These are phyloP conservation scores for Backusella circina DNA, from an alignment of 192 early-diverging fungal genomes.

Conservation along the genomic window DNA sequence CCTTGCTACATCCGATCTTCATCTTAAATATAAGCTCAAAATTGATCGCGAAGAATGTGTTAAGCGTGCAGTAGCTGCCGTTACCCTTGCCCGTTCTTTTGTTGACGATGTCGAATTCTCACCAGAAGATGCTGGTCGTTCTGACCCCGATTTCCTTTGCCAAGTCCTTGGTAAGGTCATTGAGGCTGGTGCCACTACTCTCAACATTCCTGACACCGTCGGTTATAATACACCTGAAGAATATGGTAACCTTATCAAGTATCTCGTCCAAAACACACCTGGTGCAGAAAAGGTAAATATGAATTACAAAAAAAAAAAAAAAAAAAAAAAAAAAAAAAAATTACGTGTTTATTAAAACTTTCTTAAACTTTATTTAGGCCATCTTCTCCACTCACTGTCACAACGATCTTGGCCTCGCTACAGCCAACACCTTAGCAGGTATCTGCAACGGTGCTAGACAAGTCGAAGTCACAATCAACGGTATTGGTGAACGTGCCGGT, in stretches of 20 bases:
- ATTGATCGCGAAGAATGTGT: constrained; percentile 86
- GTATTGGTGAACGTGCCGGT: constrained; percentile 97
- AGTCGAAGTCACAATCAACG: constrained; percentile 96
- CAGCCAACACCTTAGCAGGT: constrained; percentile 92
- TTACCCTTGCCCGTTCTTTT: constrained; percentile 73
- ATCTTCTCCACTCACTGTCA: constrained; percentile 97
- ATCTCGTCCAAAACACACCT: constrained; percentile 70
- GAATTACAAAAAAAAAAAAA: too few species aligned
- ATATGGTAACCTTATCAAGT: constrained; percentile 83
- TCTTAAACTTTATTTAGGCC: constrained; percentile 32
- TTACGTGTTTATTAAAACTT: background rate
- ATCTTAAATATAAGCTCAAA: constrained; percentile 91
- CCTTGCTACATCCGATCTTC: constrained; percentile 95
- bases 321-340: too few species aligned
- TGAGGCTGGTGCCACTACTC: constrained; percentile 87
- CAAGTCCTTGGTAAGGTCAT: constrained; percentile 78
- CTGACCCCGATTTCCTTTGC: constrained; percentile 87
- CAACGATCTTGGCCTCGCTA: constrained; percentile 95
- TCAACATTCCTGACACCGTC: constrained; percentile 99
- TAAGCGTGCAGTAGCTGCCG: constrained; percentile 72
- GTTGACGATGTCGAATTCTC: constrained; percentile 92
- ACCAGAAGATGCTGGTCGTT: constrained; percentile 91
- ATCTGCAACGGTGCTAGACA: constrained; percentile 90
- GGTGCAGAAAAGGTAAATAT: constrained; percentile 58
- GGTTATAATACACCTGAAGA: constrained; percentile 92